Evolutionary conservation across 192 early-diverging fungal genomes (phyloP), one percentile per base, ranked within the genome.

Genomic region (Oehlia diaphana): DNA sequence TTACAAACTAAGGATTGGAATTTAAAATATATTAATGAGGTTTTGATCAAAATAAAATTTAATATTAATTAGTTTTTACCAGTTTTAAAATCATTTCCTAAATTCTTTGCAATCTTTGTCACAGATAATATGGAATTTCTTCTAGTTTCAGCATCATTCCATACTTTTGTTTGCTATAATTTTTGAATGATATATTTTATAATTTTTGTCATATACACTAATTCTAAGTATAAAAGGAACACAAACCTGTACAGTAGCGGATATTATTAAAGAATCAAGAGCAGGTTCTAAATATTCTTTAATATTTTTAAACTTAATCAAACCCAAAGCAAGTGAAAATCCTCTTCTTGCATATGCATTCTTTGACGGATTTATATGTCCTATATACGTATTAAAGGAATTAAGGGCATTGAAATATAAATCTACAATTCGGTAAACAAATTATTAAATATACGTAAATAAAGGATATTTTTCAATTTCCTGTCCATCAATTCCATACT

Each of bases 91-190:
- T 77, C 19, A 67, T 31, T 49, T 16, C 77, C 83, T n/a, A 91
- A 69, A 13, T 82, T 81, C 61, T 82, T 81, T 7, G 86, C 28
- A 39, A 92, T 87, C 35, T 84, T 80, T 1, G 83, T 84, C 23
- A 95, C 72, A 9, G 93, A 83, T 39, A 84, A 44, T 4, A 95
- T 81, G 1, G 92, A 86, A 81, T 96, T 94, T 69, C 92, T 79
- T 49, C 91, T 83, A 12, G 91, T 76, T 77, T 94, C 93, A 2
- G 93, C 88, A 86, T 94, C 91, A 70, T 92, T 87, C 19, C 74
- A 82, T 8, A 50, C 9, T 23, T 78, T 77, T 39, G 82, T 80
- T 13, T 74, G 19, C 21, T 33, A 10, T 12, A 35, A 83, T 19
- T 23, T 31, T 63, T 21, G 26, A 76, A 26, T 33, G 12, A 28